Percentiles rank a stretch among this genome's conserved stretches.
Evolutionary conservation across 495 filamentous ascomycete genomes (phyloP).

Genomic region (Filosporella fistucella): DNA sequence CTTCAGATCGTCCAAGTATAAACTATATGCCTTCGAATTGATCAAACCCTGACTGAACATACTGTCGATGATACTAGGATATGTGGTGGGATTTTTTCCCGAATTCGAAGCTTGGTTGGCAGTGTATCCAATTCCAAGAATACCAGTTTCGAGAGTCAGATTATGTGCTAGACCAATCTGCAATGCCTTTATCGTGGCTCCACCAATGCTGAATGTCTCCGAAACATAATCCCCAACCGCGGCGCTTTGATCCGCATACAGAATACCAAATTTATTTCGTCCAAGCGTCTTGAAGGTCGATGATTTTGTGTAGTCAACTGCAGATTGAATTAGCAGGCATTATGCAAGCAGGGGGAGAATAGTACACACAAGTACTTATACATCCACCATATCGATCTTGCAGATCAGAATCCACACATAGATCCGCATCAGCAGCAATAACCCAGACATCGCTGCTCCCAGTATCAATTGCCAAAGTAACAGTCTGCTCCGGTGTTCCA

Average conservation of each 20-base stretch:
- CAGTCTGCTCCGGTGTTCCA: slow-evolving; percentile 63
- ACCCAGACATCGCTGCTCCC: slow-evolving; percentile 89
- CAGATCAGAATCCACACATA: slow-evolving; percentile 31
- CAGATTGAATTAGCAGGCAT: slow-evolving; percentile 1
- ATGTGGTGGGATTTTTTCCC: slow-evolving; percentile 48
- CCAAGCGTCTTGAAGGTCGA: slow-evolving; percentile 64
- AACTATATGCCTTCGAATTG: slow-evolving; percentile 76
- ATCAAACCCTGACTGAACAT: slow-evolving; percentile 69
- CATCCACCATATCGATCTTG: slow-evolving; percentile 28
- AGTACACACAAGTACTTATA: slow-evolving; percentile 15
- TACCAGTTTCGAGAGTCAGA: slow-evolving; percentile 65
- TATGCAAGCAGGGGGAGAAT: not conserved
- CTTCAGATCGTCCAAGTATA: slow-evolving; percentile 65
- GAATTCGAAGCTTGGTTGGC: slow-evolving; percentile 60
- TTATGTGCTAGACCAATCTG: slow-evolving; percentile 80
- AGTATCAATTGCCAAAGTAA: slow-evolving; percentile 60
- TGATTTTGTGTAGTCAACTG: slow-evolving; percentile 53
- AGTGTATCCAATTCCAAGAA: slow-evolving; percentile 86
- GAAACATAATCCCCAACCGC: slow-evolving; percentile 69
- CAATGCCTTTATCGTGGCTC: slow-evolving; percentile 54
- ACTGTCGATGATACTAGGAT: slow-evolving; percentile 74
- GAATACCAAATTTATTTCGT: slow-evolving; percentile 66
- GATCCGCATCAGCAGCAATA: slow-evolving; percentile 33
- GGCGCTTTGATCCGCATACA: slow-evolving; percentile 70
- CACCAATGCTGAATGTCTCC: slow-evolving; percentile 70